Evolutionary conservation across 371 early-diverging fungal genomes (phyloP).

Genomic region (Syncephalastrum racemosum): DNA sequence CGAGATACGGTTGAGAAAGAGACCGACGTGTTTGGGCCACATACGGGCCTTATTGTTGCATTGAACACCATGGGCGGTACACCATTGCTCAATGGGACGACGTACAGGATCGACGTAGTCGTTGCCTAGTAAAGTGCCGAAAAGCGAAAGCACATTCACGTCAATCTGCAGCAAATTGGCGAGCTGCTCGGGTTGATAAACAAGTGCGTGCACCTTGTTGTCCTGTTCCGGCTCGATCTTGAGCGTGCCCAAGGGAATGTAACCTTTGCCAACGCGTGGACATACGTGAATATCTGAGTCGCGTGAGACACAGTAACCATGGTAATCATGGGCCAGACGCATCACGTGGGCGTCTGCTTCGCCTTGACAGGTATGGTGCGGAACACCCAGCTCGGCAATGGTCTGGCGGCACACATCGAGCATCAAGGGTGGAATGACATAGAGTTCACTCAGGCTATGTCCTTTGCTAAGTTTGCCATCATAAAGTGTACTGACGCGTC

Average conservation of each 20-base stretch:
- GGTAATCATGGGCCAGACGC: slow-evolving; percentile 32
- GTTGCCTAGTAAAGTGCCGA: slow-evolving; percentile 59
- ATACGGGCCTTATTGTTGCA: slow-evolving; percentile 12
- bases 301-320: slow-evolving; percentile 55
- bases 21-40: slow-evolving; percentile 36
- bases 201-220: slow-evolving; percentile 28
- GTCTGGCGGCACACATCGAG: slow-evolving; percentile 54
- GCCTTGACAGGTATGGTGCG: slow-evolving; percentile 39
- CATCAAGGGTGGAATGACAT: slow-evolving; percentile 54
- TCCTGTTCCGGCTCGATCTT: slow-evolving; percentile 20
- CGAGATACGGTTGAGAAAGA: slow-evolving; percentile 8
- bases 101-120: slow-evolving; percentile 45
- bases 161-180: slow-evolving; percentile 38
- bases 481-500: slow-evolving; percentile 23
- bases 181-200: slow-evolving; percentile 44
- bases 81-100: slow-evolving; percentile 41
- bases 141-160: slow-evolving; percentile 37
- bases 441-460: slow-evolving; percentile 23
- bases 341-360: slow-evolving; percentile 61
- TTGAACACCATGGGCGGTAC: slow-evolving; percentile 20
- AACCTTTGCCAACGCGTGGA: slow-evolving; percentile 50
- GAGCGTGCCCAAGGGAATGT: slow-evolving; percentile 53
- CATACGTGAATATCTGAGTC: slow-evolving; percentile 63
- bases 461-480: slow-evolving; percentile 6
- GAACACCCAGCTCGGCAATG: slow-evolving; percentile 28